phyloP scores from a whole-genome alignment of 495 filamentous ascomycete genomes.

The Staphylotrichum tortipilum region DNA sequence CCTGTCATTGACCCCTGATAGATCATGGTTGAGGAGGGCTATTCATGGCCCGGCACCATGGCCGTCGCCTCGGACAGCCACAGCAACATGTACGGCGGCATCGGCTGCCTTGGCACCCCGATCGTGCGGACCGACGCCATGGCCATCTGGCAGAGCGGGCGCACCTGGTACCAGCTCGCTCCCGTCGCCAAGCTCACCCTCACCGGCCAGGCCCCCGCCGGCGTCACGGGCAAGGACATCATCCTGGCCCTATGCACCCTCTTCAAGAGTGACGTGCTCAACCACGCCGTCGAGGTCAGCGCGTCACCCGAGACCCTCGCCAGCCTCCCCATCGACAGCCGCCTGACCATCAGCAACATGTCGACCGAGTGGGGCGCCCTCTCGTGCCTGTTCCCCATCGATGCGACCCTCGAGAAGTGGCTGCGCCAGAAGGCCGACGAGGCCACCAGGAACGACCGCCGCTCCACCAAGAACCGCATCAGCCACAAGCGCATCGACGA shows the following conservation, averaged over 20 bases:
- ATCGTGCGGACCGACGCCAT: slow-evolving; percentile 84
- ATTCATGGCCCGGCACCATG: slow-evolving; percentile 72
- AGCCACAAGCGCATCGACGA: no score
- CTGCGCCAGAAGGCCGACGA: slow-evolving; percentile 68
- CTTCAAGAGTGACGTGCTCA: slow-evolving; percentile 84
- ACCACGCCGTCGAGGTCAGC: slow-evolving; percentile 86
- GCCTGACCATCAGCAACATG: slow-evolving; percentile 89
- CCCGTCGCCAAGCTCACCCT: slow-evolving; percentile 75
- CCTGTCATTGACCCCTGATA: no score
- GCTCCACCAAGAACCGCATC: no score
- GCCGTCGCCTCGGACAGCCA: slow-evolving; percentile 78
- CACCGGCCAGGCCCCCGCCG: slow-evolving; percentile 61
- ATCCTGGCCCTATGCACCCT: slow-evolving; percentile 84
- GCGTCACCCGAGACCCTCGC: slow-evolving; percentile 69
- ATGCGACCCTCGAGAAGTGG: slow-evolving; percentile 66
- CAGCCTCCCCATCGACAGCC: slow-evolving; percentile 66
- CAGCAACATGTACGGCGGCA: slow-evolving; percentile 84
- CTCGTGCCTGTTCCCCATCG: slow-evolving; percentile 71
- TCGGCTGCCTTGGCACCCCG: slow-evolving; percentile 66
- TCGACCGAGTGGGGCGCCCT: slow-evolving; percentile 91
- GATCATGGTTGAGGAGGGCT: slow-evolving; percentile 34
- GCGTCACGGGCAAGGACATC: slow-evolving; percentile 92
- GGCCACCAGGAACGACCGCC: no score
- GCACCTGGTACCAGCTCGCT: slow-evolving; percentile 86
- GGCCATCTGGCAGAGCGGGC: slow-evolving; percentile 75